Evolutionary conservation across 2,329 filamentous ascomycete species (phyloP).

Genomic region (Penicillium sp.): DNA sequence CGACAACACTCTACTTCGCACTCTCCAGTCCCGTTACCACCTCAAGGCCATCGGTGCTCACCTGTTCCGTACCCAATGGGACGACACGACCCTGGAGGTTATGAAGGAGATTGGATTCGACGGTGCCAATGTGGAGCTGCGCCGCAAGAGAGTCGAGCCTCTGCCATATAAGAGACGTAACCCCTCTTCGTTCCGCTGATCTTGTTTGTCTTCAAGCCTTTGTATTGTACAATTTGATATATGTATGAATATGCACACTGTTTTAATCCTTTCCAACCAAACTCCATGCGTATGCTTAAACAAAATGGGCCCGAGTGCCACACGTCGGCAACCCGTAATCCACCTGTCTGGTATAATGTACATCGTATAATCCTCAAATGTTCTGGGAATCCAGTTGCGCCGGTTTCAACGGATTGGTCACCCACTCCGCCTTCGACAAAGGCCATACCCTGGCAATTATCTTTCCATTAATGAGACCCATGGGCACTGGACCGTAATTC

Average conservation of each 20-base stretch:
- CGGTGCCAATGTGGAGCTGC: slow-evolving; percentile 80
- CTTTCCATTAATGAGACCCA: slow-evolving; percentile 82
- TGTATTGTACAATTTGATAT: slow-evolving; percentile 46
- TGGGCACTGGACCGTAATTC: slow-evolving; percentile 78
- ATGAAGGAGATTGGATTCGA: slow-evolving; percentile 76
- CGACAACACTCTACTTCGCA: slow-evolving; percentile 72
- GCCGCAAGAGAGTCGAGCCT: slow-evolving; percentile 71
- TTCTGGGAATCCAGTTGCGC: slow-evolving; percentile 23
- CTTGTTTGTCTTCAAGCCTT: slow-evolving; percentile 19
- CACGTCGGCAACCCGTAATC: neutral
- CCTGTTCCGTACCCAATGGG: slow-evolving; percentile 87
- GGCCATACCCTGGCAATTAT: slow-evolving; percentile 58
- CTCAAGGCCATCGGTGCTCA: slow-evolving; percentile 76
- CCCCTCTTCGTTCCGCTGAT: slow-evolving; percentile 47
- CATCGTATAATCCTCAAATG: slow-evolving; percentile 1
- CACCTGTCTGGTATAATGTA: neutral
- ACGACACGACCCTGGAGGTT: slow-evolving; percentile 80
- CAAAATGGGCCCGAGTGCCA: neutral
- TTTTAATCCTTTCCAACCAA: slow-evolving; percentile 20
- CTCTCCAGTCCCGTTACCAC: slow-evolving; percentile 68
- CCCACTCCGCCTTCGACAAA: slow-evolving; percentile 36
- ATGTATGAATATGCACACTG: slow-evolving; percentile 45
- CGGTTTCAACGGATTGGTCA: slow-evolving; percentile 41
- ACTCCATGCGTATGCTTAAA: slow-evolving; percentile 30
- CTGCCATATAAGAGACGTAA: slow-evolving; percentile 64